These are phyloP conservation scores for Metschnikowia rubicola DNA, from an alignment of 805 yeast species.

Conservation along the genomic window DNA sequence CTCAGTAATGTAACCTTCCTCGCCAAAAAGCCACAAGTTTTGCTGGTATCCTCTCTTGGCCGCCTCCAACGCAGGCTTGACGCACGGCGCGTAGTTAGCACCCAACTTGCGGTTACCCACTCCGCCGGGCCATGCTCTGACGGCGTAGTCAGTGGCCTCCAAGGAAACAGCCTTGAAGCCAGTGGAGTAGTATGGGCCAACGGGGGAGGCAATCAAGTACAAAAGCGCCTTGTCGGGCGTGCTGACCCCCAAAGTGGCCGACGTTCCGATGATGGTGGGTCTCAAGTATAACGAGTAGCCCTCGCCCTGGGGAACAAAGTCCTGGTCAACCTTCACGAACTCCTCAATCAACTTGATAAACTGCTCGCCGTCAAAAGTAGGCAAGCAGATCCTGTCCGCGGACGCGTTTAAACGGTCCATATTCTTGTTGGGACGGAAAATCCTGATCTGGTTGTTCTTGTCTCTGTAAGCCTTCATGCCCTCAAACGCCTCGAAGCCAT, in stretches of 20 bases:
- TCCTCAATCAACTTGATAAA: constrained; percentile 72
- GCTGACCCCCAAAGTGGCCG: constrained; percentile 82
- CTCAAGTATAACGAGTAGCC: constrained; percentile 92
- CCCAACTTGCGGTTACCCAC: constrained; percentile 95
- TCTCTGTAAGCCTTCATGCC: constrained; percentile 90
- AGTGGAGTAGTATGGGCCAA: constrained; percentile 84
- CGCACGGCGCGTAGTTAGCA: constrained; percentile 96
- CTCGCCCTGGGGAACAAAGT: constrained; percentile 76
- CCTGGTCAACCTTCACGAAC: constrained; percentile 68
- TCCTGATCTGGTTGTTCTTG: constrained; percentile 51
- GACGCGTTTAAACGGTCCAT: constrained; percentile 88
- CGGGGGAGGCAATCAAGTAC: constrained; percentile 90
- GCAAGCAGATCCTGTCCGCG: constrained; percentile 85
- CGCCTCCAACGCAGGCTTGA: constrained; percentile 86
- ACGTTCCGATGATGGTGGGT: constrained; percentile 94
- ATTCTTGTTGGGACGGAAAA: constrained; percentile 90
- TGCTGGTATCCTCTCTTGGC: constrained; percentile 91
- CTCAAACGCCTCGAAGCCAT: constrained; percentile 92
- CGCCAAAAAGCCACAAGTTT: constrained; percentile 94
- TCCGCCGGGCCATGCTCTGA: constrained; percentile 99
- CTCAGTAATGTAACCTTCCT: constrained; percentile 82
- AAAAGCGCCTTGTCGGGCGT: constrained; percentile 78
- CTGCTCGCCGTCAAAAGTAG: constrained; percentile 78
- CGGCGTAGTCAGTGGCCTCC: constrained; percentile 94
- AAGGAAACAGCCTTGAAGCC: constrained; percentile 94